These are phyloP conservation scores for Coemansia sp. DNA, from an alignment of 192 early-diverging fungal species.

Conservation along the genomic window DNA sequence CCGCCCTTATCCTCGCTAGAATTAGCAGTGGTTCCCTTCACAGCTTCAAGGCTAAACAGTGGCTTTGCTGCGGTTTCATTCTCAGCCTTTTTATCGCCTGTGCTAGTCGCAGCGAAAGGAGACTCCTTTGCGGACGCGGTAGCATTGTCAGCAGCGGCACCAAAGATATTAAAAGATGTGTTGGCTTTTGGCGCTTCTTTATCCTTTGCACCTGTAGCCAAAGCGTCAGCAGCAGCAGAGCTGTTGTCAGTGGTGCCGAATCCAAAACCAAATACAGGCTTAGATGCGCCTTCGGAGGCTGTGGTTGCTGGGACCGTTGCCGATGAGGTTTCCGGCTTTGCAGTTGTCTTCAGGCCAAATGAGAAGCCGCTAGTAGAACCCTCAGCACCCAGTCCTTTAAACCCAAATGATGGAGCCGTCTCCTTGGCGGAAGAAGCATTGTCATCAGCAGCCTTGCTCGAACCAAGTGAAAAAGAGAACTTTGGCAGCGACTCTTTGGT, in stretches of 20 bases:
- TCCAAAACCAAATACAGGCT: constrained; percentile 26
- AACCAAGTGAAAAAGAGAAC: constrained; percentile 23
- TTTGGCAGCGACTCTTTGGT: background rate
- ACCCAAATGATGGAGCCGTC: background rate
- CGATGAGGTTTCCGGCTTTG: background rate
- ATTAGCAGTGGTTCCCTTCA: constrained; percentile 21
- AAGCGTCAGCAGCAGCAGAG: background rate
- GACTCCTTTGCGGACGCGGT: background rate
- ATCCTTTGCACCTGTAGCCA: background rate
- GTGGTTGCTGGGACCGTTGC: background rate
- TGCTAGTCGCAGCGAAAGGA: background rate
- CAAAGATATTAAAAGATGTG: background rate
- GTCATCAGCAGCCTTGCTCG: background rate
- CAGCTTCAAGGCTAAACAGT: constrained; percentile 20
- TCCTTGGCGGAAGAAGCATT: background rate
- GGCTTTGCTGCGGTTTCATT: constrained; percentile 20
- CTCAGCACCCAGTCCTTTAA: background rate
- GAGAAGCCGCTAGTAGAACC: background rate
- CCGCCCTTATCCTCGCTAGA: background rate
- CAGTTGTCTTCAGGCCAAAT: constrained; percentile 1
- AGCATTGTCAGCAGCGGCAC: background rate
- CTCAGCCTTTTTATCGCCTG: background rate
- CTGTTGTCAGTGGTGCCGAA: background rate
- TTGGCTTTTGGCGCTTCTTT: constrained; percentile 3
- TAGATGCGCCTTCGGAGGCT: constrained; percentile 1